These are phyloP conservation scores for Sporothrix globosa DNA, from an alignment of 2,329 filamentous ascomycete species.

Conservation along the genomic window DNA sequence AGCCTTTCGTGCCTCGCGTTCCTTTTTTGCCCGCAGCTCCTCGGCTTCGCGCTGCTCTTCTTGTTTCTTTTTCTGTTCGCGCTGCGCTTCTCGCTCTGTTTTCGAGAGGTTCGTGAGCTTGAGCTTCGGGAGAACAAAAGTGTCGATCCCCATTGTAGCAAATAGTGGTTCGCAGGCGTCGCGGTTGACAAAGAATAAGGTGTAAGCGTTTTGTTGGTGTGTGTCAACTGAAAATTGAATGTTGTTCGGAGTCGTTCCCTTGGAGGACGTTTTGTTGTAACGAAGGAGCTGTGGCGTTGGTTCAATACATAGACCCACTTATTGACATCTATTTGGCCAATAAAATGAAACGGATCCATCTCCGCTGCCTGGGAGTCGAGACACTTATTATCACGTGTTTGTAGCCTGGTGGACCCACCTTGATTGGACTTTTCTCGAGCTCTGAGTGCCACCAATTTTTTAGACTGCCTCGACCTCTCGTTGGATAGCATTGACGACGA, in stretches of 20 bases:
- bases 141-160: constrained; percentile 12
- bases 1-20: constrained; percentile 34
- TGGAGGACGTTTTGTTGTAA: too few species aligned
- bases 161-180: not conserved
- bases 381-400: not conserved
- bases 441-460: constrained; percentile 11
- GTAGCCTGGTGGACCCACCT: not conserved
- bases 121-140: constrained; percentile 27
- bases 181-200: constrained; percentile 43
- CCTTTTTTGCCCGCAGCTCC: constrained; percentile 41
- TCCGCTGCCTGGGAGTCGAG: too few species aligned
- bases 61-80: constrained; percentile 75
- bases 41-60: constrained; percentile 62
- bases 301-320: too few species aligned
- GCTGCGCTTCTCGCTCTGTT: constrained; percentile 70
- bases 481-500: constrained; percentile 17
- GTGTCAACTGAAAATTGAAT: not conserved
- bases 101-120: constrained; percentile 20
- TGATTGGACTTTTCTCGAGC: constrained; percentile 51
- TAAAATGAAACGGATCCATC: too few species aligned
- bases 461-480: not conserved
- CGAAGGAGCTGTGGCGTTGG: too few species aligned
- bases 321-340: too few species aligned
- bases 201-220: not conserved
- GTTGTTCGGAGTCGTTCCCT: not conserved